phyloP scores from a whole-genome alignment of 352 stramenopile genomes.

The Blastocystis sp. region DNA sequence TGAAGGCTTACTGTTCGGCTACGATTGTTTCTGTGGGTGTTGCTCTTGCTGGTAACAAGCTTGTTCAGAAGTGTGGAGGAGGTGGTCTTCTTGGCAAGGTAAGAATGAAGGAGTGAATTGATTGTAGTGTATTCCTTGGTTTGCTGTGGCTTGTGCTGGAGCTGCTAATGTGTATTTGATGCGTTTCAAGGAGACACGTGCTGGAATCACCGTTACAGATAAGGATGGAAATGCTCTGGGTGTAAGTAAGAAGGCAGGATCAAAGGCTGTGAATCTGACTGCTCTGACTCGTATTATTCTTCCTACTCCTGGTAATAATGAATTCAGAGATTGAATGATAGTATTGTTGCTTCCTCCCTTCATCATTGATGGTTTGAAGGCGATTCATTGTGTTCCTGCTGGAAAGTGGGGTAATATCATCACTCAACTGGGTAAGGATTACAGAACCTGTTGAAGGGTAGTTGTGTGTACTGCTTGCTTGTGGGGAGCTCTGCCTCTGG shows the following conservation, averaged over 20 bases:
- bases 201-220: constrained; percentile 58
- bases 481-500: constrained; percentile 73
- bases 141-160: constrained; percentile 77
- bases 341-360: constrained; percentile 63
- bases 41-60: constrained; percentile 74
- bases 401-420: constrained; percentile 45
- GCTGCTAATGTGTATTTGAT: constrained; percentile 82
- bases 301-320: constrained; percentile 74
- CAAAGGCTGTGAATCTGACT: constrained; percentile 75
- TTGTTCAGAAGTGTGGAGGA: constrained; percentile 69
- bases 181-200: constrained; percentile 75
- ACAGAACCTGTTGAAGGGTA: not conserved
- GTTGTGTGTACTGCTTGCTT: constrained; percentile 67
- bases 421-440: constrained; percentile 12
- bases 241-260: constrained; percentile 72
- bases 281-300: constrained; percentile 77
- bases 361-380: constrained; percentile 49
- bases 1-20: constrained; percentile 74
- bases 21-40: constrained; percentile 75
- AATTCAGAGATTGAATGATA: not conserved
- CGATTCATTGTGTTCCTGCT: not conserved
- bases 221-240: constrained; percentile 70
- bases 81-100: constrained; percentile 67
- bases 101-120: constrained; percentile 67
- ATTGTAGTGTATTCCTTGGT: constrained; percentile 73